Percentiles rank a stretch among this genome's conserved stretches.
Conservation (phyloP, 2,329 filamentous ascomycete genomes). For the Arthrinium phaeospermum region DNA sequence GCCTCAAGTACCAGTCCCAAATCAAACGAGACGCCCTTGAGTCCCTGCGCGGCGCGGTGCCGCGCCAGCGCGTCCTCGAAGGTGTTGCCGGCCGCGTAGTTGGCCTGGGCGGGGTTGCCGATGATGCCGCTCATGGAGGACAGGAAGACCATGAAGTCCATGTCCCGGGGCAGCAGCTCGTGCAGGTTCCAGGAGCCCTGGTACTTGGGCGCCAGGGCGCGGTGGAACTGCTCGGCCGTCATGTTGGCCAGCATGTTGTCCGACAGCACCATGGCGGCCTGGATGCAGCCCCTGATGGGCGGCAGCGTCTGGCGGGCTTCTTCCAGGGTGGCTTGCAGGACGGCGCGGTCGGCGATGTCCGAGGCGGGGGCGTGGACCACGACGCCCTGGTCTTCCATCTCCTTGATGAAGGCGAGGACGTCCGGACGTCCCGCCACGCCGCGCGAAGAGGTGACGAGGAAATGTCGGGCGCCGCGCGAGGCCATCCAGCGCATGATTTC, state of each 20-base stretch:
- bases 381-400: slow-evolving; percentile 12
- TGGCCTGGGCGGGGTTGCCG: slow-evolving; percentile 57
- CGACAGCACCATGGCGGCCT: slow-evolving; percentile 38
- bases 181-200: slow-evolving; percentile 61
- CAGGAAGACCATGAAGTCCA: slow-evolving; percentile 58
- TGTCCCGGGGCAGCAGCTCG: slow-evolving; percentile 44
- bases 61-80: slow-evolving; percentile 51
- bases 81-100: slow-evolving; percentile 57
- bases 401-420: slow-evolving; percentile 5
- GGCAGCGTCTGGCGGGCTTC: slow-evolving; percentile 33
- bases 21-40: slow-evolving; percentile 55
- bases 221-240: slow-evolving; percentile 52
- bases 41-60: slow-evolving; percentile 45
- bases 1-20: slow-evolving; percentile 40
- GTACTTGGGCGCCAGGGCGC: slow-evolving; percentile 57
- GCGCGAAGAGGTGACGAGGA: slow-evolving; percentile 52
- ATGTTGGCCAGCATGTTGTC: slow-evolving; percentile 60
- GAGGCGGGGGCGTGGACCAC: slow-evolving; percentile 16
- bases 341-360: slow-evolving; percentile 5
- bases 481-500: slow-evolving; percentile 57
- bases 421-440: slow-evolving; percentile 26
- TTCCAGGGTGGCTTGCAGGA: slow-evolving; percentile 28
- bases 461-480: slow-evolving; percentile 50
- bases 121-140: slow-evolving; percentile 57
- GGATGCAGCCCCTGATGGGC: slow-evolving; percentile 39